phyloP scores from a whole-genome alignment of 164 flowering plant genomes.

The Nelumbo lutea region DNA sequence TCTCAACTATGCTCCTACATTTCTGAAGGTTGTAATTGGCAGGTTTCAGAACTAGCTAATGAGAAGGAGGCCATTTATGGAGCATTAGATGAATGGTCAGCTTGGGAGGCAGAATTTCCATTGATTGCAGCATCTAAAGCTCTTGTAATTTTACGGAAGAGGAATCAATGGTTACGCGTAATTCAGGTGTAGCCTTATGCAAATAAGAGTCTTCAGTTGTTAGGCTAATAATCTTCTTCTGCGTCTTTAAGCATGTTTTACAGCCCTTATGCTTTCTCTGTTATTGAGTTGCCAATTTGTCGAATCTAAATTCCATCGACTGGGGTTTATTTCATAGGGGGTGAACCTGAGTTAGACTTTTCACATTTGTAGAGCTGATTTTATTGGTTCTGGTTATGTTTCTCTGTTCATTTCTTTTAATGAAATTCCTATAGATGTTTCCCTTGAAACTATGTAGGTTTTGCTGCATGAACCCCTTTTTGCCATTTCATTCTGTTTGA shows the following conservation, averaged over 20 bases:
- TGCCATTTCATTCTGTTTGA: too few relatives aligned
- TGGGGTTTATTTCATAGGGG: too few relatives aligned
- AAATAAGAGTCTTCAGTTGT: not conserved
- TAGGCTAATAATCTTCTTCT: not conserved
- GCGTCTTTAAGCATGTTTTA: not conserved
- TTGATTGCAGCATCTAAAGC: constrained; percentile 87
- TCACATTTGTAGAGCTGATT: not conserved
- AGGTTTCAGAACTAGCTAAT: constrained; percentile 76
- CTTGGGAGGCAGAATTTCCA: constrained; percentile 93
- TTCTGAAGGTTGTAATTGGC: constrained; percentile 16
- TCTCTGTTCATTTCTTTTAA: not conserved
- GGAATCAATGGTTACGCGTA: constrained; percentile 68
- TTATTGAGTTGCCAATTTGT: not conserved
- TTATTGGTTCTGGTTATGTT: not conserved
- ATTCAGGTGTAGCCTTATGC: constrained; percentile 54
- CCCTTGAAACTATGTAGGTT: too few relatives aligned
- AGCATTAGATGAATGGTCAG: constrained; percentile 89
- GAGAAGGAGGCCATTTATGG: constrained; percentile 83
- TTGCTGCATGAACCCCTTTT: too few relatives aligned
- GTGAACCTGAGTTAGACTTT: not conserved
- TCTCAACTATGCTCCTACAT: not conserved
- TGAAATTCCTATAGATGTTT: too few relatives aligned
- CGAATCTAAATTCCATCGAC: too few relatives aligned
- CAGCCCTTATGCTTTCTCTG: not conserved
- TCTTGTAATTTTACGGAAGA: constrained; percentile 54